These are phyloP conservation scores for Cercospora janseana DNA, from an alignment of 2,329 filamentous ascomycete genomes.

Conservation along the genomic window DNA sequence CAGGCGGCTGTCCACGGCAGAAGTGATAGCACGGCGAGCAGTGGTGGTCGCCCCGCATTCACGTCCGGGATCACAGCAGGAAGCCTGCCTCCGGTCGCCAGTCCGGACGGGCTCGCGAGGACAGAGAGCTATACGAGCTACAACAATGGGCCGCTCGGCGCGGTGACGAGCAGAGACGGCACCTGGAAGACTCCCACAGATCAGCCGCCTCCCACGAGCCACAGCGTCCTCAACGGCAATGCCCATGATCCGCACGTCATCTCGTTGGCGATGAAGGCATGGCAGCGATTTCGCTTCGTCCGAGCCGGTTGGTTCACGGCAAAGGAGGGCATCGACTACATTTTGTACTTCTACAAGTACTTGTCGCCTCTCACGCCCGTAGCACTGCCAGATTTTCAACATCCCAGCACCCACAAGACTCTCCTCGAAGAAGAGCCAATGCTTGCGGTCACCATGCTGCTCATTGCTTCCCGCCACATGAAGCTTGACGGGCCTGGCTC, in stretches of 20 bases:
- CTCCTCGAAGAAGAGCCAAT: conserved; percentile 90
- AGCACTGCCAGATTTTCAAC: conserved; percentile 83
- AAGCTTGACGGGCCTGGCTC: conserved; percentile 76
- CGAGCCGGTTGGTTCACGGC: conserved; percentile 94
- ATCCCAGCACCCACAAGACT: conserved; percentile 73
- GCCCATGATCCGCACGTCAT: conserved; percentile 39
- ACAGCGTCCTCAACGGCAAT: conserved; percentile 26
- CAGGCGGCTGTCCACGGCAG: conserved; percentile 64
- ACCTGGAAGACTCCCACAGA: conserved; percentile 30
- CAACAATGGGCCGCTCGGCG: conserved; percentile 23
- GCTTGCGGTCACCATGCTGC: conserved; percentile 84
- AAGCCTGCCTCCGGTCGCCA: conserved; percentile 26
- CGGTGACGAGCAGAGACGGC: conserved; percentile 26
- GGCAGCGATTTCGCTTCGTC: conserved; percentile 91
- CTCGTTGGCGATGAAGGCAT: conserved; percentile 74
- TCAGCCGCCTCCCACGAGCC: conserved; percentile 19
- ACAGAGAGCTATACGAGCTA: conserved; percentile 21
- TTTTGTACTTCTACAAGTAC: conserved; percentile 92
- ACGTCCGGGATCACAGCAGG: conserved; percentile 26
- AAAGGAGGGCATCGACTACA: conserved; percentile 87
- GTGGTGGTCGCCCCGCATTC: conserved; percentile 28
- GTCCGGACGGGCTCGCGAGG: conserved; percentile 24
- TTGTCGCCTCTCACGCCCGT: conserved; percentile 91
- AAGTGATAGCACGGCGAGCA: conserved; percentile 45
- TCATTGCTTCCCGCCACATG: conserved; percentile 85